Percentiles rank a stretch among this genome's conserved stretches.
phyloP scores from a whole-genome alignment of 805 yeast species.

The Metschnikowia shivogae region DNA sequence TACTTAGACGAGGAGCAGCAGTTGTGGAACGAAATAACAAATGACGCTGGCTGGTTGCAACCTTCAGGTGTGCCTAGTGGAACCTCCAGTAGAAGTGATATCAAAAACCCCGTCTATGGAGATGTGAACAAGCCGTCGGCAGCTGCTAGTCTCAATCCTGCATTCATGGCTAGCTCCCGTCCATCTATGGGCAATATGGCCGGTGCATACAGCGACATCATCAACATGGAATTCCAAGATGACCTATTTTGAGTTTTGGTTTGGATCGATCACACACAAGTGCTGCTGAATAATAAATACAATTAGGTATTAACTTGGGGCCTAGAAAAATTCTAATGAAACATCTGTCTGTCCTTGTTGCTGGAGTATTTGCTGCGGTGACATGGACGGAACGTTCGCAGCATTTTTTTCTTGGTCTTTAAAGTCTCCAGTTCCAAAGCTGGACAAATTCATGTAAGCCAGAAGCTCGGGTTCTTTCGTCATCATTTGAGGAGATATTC shows the following conservation, averaged over 20 bases:
- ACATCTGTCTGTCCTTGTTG: slow-evolving; percentile 21
- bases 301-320: neutral
- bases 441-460: slow-evolving; percentile 3
- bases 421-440: slow-evolving; percentile 1
- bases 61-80: slow-evolving; percentile 13
- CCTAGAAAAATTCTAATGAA: slow-evolving; percentile 27
- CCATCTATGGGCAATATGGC: slow-evolving; percentile 14
- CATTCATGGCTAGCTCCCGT: slow-evolving; percentile 4
- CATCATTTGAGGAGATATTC: slow-evolving; percentile 17
- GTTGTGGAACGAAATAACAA: slow-evolving; percentile 74
- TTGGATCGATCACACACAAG: neutral
- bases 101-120: slow-evolving; percentile 3
- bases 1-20: slow-evolving; percentile 43
- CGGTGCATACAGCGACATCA: slow-evolving; percentile 36
- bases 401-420: slow-evolving; percentile 4
- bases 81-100: slow-evolving; percentile 4
- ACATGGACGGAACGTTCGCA: slow-evolving; percentile 20
- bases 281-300: slow-evolving; percentile 1
- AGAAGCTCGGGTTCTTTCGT: slow-evolving; percentile 13
- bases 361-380: slow-evolving; percentile 39
- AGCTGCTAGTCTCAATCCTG: neutral
- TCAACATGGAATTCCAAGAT: slow-evolving; percentile 36
- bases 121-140: slow-evolving; percentile 3
- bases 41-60: slow-evolving; percentile 71
- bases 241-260: slow-evolving; percentile 1